Conservation (phyloP, 768 basidiomycete genomes). For the Termitomyces sp. region DNA sequence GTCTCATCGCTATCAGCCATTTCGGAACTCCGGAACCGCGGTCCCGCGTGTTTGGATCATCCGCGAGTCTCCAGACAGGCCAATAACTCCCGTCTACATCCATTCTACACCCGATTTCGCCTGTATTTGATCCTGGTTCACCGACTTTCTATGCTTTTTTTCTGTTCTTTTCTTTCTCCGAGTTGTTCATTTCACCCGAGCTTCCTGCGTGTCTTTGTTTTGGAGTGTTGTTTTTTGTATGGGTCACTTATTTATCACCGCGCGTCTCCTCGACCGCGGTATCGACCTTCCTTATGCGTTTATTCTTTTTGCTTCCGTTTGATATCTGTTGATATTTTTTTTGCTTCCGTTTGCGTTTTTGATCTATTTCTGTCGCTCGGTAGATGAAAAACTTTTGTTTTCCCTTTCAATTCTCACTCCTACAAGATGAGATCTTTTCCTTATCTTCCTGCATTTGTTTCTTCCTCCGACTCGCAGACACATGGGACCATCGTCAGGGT, state of each 20-base stretch:
- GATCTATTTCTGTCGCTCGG: neutral
- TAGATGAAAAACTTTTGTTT: neutral
- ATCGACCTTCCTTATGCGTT: neutral
- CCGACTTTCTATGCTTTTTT: neutral
- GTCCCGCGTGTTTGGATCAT: neutral
- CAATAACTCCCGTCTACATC: too few species aligned
- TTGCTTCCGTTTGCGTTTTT: neutral
- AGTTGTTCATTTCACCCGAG: neutral
- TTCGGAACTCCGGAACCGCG: slow-evolving; percentile 1
- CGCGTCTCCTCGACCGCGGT: neutral
- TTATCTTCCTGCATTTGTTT: neutral
- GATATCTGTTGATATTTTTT: neutral
- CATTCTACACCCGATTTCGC: neutral
- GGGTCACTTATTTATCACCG: neutral
- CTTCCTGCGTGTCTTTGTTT: neutral
- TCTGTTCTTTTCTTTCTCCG: neutral
- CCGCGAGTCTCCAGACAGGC: neutral
- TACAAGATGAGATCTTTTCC: neutral
- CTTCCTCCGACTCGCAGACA: neutral
- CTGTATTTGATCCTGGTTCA: too few species aligned
- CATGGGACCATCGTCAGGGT: neutral
- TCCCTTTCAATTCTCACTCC: neutral
- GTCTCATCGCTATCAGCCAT: neutral
- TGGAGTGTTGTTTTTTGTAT: neutral
- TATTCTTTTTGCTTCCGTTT: neutral